Evolutionary conservation across 2,329 filamentous ascomycete species (phyloP).

Genomic region (Amphichorda felina): DNA sequence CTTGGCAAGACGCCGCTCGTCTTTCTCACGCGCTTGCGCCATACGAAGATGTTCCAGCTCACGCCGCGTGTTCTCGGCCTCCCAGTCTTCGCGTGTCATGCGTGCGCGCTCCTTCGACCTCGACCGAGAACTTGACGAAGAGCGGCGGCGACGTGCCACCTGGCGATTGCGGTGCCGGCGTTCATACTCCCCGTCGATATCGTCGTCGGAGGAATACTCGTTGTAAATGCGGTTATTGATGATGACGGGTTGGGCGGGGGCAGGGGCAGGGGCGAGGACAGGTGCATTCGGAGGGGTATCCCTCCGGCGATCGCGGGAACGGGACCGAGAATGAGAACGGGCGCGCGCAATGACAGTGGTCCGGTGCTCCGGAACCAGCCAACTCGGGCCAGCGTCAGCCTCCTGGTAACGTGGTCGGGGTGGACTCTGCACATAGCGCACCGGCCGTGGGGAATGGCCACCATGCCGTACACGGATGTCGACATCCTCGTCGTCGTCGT

Average conservation of each 20-base stretch:
- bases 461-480: conserved; percentile 36
- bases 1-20: conserved; percentile 22
- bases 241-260: conserved; percentile 32
- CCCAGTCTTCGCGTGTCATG: conserved; percentile 30
- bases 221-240: conserved; percentile 47
- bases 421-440: conserved; percentile 33
- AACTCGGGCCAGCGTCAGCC: conserved; percentile 24
- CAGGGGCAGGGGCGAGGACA: conserved; percentile 12
- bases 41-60: conserved; percentile 33
- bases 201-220: conserved; percentile 32
- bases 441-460: conserved; percentile 24
- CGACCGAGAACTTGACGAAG: conserved; percentile 21
- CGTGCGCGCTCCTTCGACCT: conserved; percentile 8
- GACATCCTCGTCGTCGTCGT: conserved; percentile 42
- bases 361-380: conserved; percentile 30
- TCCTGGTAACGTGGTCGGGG: conserved; percentile 28
- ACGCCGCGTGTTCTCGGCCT: conserved; percentile 23
- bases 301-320: conserved; percentile 34
- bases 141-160: conserved; percentile 14
- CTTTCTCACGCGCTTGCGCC: conserved; percentile 20
- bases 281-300: conserved; percentile 27
- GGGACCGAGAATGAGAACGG: conserved; percentile 27
- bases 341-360: conserved; percentile 31
- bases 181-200: conserved; percentile 16
- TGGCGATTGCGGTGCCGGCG: conserved; percentile 14